Conservation (phyloP, 495 filamentous ascomycete species). For the Penicillium bovifimosum region DNA sequence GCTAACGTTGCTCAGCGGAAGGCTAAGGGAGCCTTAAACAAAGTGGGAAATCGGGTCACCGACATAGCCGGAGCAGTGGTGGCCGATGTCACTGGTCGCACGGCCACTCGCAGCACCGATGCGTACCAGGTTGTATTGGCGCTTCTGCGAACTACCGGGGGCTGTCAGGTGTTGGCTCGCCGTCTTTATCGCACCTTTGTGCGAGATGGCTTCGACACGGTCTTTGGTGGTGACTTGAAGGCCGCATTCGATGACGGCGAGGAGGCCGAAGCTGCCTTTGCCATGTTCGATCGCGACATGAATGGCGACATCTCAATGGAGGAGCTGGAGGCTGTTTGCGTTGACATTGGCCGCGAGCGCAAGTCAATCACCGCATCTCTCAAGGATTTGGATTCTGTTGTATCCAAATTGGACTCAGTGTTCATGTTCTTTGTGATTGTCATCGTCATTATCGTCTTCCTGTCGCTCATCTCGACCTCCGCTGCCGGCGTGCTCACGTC, state of each 20-base stretch:
- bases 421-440: slow-evolving; percentile 80
- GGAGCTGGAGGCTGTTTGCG: slow-evolving; percentile 87
- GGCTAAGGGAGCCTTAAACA: slow-evolving; percentile 67
- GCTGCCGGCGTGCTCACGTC: slow-evolving; percentile 82
- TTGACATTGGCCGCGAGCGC: slow-evolving; percentile 90
- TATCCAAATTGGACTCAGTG: slow-evolving; percentile 83
- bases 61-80: slow-evolving; percentile 84
- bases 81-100: slow-evolving; percentile 87
- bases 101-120: slow-evolving; percentile 67
- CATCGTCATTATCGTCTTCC: slow-evolving; percentile 75
- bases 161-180: slow-evolving; percentile 82
- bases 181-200: slow-evolving; percentile 90
- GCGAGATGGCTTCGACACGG: slow-evolving; percentile 64
- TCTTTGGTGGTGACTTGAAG: slow-evolving; percentile 70
- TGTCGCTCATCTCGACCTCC: slow-evolving; percentile 83
- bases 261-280: slow-evolving; percentile 86
- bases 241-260: slow-evolving; percentile 78
- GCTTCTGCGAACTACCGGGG: slow-evolving; percentile 63
- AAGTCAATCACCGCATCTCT: slow-evolving; percentile 92
- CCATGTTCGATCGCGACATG: slow-evolving; percentile 93
- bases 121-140: slow-evolving; percentile 77
- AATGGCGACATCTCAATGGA: slow-evolving; percentile 97
- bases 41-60: slow-evolving; percentile 80
- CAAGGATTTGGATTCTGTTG: slow-evolving; percentile 92
- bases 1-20: slow-evolving; percentile 61